Evolutionary conservation across 768 basidiomycete genomes (phyloP), one percentile per base, ranked within the genome.

Genomic region (Termitomyces sp.): DNA sequence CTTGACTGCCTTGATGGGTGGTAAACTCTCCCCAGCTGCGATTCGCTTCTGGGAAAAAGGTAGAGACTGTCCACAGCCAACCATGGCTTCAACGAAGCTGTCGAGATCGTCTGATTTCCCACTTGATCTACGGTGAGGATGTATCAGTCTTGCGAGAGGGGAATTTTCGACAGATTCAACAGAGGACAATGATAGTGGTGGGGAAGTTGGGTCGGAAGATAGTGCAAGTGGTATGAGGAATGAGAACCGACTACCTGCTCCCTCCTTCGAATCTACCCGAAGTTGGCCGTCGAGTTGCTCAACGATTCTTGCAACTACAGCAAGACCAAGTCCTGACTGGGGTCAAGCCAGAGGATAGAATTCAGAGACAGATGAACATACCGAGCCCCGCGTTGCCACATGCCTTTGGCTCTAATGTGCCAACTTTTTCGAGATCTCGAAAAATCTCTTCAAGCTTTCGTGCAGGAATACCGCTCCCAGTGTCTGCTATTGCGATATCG

Each of bases 231-330:
- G 85, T 40, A 88, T 78, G 7, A 87, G 69, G 68, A 87, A 84
- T 1, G 85, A 88, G 71, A 92, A 91, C 4, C 77, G 75, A 34
- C 85, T 87, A 9, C 90, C 90, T 62, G 78, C 68, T 44, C 74
- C 76, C n/a, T 82, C 72, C 49, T 80, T 77, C 0, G 88, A 90
- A 55, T 90, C 87, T 3, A 90, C 88, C 6, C 87, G 81, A 2
- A 93, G 77, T 65, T 89, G 88, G 3, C 90, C 90, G 0, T 83
- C 85, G 1, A 91, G 76, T 58, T 89, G 88, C 60, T 86, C 84
- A 3, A 91, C 85, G 41, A 91, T 89, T 15, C 89, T 77, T 0
- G 88, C 87, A 11, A 92, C 90, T 6, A 90, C 86, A 3, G 90
- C 90, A 30, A 91, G 72, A 3, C 90, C 90, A 14, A 92, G 76